Evolutionary conservation across 352 stramenopile species (phyloP).

Genomic region (Globisporangium mamillatum): DNA sequence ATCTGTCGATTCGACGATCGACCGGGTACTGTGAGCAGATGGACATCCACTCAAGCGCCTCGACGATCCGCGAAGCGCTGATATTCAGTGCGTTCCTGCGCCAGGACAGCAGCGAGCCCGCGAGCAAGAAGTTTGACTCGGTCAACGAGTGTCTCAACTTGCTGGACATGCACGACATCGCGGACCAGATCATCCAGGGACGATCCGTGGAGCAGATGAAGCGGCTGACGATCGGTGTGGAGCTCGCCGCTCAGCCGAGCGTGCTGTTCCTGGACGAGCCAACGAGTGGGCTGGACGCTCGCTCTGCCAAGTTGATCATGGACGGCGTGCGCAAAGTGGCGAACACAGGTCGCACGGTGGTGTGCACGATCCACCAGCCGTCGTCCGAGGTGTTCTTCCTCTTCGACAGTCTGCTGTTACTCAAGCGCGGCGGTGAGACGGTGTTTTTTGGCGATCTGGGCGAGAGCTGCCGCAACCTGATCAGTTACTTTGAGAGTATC

Average conservation of each 20-base stretch:
- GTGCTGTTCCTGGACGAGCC: conserved; percentile 74
- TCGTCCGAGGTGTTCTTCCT: conserved; percentile 40
- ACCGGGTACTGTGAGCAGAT: not conserved
- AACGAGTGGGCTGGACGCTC: conserved; percentile 76
- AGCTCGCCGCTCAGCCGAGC: conserved; percentile 68
- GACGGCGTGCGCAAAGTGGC: conserved; percentile 78
- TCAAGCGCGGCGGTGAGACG: conserved; percentile 39
- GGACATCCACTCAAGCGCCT: not conserved
- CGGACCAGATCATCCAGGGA: conserved; percentile 17
- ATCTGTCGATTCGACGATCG: not conserved
- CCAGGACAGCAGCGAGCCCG: conserved; percentile 16
- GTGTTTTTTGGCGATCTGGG: conserved; percentile 28
- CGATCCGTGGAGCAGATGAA: conserved; percentile 32
- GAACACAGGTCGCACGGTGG: conserved; percentile 23
- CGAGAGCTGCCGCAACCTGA: not conserved
- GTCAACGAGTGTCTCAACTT: conserved; percentile 73
- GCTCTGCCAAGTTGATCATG: conserved; percentile 70
- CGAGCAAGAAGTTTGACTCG: conserved; percentile 14
- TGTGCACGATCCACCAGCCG: not conserved
- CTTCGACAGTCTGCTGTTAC: conserved; percentile 76
- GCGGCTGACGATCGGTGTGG: conserved; percentile 35
- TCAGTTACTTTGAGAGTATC: not conserved
- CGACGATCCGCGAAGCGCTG: too few relatives aligned
- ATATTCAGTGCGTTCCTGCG: conserved; percentile 72
- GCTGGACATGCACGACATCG: conserved; percentile 50